These are phyloP conservation scores for Trametes versicolor DNA, from an alignment of 1,284 basidiomycete genomes.

Conservation along the genomic window DNA sequence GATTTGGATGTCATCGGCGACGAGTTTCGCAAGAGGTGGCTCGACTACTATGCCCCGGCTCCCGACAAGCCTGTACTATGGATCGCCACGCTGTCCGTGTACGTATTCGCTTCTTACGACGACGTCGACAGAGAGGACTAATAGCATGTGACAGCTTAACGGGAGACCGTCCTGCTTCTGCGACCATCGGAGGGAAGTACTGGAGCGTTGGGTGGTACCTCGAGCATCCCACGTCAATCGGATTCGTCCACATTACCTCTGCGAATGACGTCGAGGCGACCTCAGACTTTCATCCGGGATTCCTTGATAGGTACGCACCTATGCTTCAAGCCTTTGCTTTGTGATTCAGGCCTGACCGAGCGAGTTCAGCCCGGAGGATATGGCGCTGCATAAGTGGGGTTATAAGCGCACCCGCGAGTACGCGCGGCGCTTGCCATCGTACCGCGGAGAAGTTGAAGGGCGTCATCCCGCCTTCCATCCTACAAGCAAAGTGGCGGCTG, in stretches of 20 bases:
- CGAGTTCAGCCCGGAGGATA: slow-evolving; percentile 32
- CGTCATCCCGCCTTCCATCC: slow-evolving; percentile 45
- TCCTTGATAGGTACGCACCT: slow-evolving; percentile 29
- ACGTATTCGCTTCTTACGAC: slow-evolving; percentile 36
- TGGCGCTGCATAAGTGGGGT: slow-evolving; percentile 53
- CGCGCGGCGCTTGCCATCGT: slow-evolving; percentile 47
- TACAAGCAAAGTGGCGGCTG: slow-evolving; percentile 29
- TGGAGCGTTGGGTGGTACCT: slow-evolving; percentile 47
- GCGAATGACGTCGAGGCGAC: slow-evolving; percentile 30
- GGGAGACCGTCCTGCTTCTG: slow-evolving; percentile 38
- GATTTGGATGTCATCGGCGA: slow-evolving; percentile 55
- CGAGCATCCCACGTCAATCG: slow-evolving; percentile 34
- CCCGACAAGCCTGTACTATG: slow-evolving; percentile 61
- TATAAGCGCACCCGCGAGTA: slow-evolving; percentile 50
- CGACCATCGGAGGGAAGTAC: slow-evolving; percentile 43
- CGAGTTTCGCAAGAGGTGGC: slow-evolving; percentile 53
- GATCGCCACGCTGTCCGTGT: slow-evolving; percentile 44
- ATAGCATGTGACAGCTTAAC: slow-evolving; percentile 34
- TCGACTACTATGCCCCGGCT: slow-evolving; percentile 51
- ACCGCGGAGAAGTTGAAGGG: slow-evolving; percentile 45
- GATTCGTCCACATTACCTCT: slow-evolving; percentile 36
- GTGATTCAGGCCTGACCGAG: neutral
- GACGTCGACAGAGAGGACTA: neutral
- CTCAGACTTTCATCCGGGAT: slow-evolving; percentile 38
- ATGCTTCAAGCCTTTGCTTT: neutral